Base-by-base conservation (phyloP, 1,139 yeast species). In the Yamadazyma triangularis region DNA sequence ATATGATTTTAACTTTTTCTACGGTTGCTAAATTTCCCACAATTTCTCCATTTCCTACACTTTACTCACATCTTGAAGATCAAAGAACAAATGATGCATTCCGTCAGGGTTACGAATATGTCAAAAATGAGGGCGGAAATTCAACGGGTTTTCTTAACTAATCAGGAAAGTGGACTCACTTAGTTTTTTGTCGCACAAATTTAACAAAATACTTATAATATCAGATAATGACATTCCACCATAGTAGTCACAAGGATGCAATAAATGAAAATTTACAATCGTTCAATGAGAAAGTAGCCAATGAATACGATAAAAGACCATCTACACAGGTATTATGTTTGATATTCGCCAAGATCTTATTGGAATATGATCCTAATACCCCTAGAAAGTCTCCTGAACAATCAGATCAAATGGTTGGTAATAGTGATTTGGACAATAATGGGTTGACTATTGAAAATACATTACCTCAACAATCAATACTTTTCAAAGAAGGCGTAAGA, bases 401-500 rank as follows among this genome's bases (percentile, higher is more conserved):
- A 18, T 6, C 20, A 18, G 6, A 6, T 6, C 6, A 18, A 18
- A 9, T 18, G 8, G 13, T 24, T 8, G 25, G 16, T 8, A 15
- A 14, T 13, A 14, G 13, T 7, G 8, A 14, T 6, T 12, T 24
- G 20, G 18, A 8, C 8, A 15, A 16, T 18, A 12, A 33, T 51
- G 4, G 48, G 46, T 19, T 38, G 41, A 24, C 28, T 39, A 1
- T 33, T 53, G 24, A 35, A 55, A 5, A 32, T 11, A 33, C 39
- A 7, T 41, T 48, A 16, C 53, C 53, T 8, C 35, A 30, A 28
- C 48, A 52, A 3, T 25, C 38, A 12, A 29, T 48, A n/a, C 30
- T 50, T 13, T 42, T 56, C 42, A 51, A 43, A 27, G 56, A 56
- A 3, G 64, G 61, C 2, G 46, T 48, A 35, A 50, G 44, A 23